Percentiles rank a stretch among this genome's conserved stretches.
phyloP scores from a whole-genome alignment of 805 yeast genomes.

The Candida coquimbonensis region DNA sequence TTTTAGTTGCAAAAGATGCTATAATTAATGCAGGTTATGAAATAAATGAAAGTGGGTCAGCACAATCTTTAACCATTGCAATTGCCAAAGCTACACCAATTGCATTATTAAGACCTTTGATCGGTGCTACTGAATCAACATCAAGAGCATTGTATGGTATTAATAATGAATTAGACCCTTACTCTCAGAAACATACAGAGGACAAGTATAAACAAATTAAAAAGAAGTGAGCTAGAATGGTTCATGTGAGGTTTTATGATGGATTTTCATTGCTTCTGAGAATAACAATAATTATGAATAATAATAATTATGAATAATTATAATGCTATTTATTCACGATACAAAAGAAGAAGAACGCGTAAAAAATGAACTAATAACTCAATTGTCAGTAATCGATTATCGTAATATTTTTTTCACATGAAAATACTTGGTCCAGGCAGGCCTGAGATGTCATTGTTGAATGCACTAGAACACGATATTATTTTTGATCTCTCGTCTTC shows the following conservation, averaged over 20 bases:
- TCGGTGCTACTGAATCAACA: conserved; percentile 89
- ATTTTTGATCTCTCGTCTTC: too few relatives aligned
- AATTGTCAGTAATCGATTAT: too few relatives aligned
- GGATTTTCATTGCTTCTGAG: too few relatives aligned
- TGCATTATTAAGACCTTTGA: conserved; percentile 72
- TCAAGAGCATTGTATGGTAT: conserved; percentile 79
- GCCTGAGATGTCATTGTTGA: too few relatives aligned
- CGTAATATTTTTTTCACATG: too few relatives aligned
- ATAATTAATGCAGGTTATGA: conserved; percentile 53
- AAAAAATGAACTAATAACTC: too few relatives aligned
- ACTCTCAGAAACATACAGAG: conserved; percentile 45
- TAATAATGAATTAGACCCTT: conserved; percentile 71
- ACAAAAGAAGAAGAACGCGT: too few relatives aligned
- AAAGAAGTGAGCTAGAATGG: neutral
- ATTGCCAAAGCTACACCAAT: conserved; percentile 75
- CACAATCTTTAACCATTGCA: conserved; percentile 60
- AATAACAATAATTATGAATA: too few relatives aligned
- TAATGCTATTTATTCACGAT: too few relatives aligned
- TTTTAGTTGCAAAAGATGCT: conserved; percentile 58
- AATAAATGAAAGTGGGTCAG: conserved; percentile 55
- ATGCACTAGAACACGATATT: too few relatives aligned
- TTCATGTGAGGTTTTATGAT: neutral
- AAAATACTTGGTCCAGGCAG: too few relatives aligned
- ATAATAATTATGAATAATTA: too few relatives aligned
- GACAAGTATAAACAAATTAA: conserved; percentile 53